Evolutionary conservation across 108 stramenopile species (phyloP).

Genomic region (Pseudonitzschia pungens): DNA sequence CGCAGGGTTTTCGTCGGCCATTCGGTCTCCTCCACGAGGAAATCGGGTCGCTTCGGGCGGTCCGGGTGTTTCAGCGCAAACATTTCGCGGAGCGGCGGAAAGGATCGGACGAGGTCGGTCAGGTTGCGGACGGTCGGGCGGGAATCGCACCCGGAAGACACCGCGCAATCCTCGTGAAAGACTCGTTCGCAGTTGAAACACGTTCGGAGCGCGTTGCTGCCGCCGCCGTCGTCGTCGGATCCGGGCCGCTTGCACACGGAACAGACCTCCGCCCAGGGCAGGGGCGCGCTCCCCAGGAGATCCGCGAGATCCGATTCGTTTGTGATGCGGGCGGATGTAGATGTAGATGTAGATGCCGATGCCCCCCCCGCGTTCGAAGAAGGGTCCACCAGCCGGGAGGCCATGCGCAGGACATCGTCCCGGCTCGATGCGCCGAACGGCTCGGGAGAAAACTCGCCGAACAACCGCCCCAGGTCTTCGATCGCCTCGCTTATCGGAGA

Average conservation of each 20-base stretch:
- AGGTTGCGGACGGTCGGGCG: not conserved
- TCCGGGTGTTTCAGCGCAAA: conserved; percentile 12
- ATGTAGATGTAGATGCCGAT: too few species aligned
- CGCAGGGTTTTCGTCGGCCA: conserved; percentile 9
- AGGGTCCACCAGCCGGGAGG: not conserved
- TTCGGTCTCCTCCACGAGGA: not conserved
- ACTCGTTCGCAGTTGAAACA: conserved; percentile 29
- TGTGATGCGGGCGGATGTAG: not conserved
- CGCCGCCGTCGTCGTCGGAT: too few species aligned
- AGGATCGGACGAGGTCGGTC: conserved; percentile 9
- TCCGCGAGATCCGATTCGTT: not conserved
- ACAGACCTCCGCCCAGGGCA: conserved; percentile 24
- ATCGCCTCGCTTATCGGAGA: conserved; percentile 22
- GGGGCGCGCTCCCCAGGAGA: conserved; percentile 20
- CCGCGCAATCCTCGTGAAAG: conserved; percentile 15
- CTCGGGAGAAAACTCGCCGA: not conserved
- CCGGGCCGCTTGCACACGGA: conserved; percentile 8
- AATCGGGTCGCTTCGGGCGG: conserved; percentile 13
- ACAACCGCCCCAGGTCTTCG: conserved; percentile 26
- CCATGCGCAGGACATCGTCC: conserved; percentile 7
- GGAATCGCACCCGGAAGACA: not conserved
- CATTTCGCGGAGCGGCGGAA: conserved; percentile 7
- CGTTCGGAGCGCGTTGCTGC: too few species aligned
- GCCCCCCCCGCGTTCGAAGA: too few species aligned
- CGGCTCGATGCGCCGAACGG: not conserved